These are phyloP conservation scores for Salix udensis DNA, from an alignment of 345 rosid species.

Conservation along the genomic window DNA sequence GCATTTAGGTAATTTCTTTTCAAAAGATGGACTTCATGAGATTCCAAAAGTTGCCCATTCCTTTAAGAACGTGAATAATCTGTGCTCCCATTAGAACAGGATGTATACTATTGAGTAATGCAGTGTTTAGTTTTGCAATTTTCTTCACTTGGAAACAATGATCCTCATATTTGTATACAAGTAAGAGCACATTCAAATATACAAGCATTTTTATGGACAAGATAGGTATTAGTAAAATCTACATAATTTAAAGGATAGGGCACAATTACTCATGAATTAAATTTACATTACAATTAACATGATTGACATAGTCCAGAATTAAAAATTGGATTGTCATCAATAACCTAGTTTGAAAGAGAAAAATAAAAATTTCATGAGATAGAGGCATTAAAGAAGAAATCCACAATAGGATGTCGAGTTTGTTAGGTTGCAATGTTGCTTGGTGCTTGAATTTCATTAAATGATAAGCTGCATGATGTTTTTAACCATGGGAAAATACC, in stretches of 20 bases:
- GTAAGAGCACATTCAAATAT: not conserved
- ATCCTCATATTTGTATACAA: not conserved
- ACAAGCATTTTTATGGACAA: not conserved
- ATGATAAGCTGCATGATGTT: not conserved
- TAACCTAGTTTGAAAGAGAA: not conserved
- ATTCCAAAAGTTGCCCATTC: not conserved
- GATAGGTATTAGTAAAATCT: not conserved
- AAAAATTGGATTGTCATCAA: not conserved
- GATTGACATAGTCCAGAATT: not conserved
- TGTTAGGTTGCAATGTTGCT: not conserved
- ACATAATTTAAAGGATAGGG: not conserved
- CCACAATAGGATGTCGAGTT: not conserved
- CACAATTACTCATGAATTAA: not conserved
- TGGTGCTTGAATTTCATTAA: not conserved
- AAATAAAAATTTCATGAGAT: not conserved
- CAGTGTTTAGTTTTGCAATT: not conserved
- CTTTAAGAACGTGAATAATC: not conserved
- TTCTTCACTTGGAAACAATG: not conserved
- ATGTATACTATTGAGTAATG: not conserved
- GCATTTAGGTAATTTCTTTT: not conserved
- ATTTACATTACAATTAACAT: not conserved
- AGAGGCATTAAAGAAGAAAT: not conserved
- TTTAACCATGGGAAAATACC: not conserved
- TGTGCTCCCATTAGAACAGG: not conserved
- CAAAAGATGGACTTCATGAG: slow-evolving; percentile 1